Evolutionary conservation across 805 yeast species (phyloP).

Genomic region (Metschnikowia drakensbergensis): DNA sequence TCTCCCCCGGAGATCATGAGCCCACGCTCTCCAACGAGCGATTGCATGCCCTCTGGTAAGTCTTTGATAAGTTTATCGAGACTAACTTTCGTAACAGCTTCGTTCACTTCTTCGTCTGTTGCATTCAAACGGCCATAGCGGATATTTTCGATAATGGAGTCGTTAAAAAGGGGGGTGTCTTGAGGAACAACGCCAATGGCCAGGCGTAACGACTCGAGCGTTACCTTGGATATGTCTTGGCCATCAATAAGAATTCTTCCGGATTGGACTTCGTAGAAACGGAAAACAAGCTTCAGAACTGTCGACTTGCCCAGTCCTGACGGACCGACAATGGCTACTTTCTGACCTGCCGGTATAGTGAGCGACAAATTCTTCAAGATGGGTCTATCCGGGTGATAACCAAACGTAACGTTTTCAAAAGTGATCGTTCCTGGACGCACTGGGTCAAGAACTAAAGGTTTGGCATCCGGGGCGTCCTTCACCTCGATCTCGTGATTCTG

Average conservation of each 20-base stretch:
- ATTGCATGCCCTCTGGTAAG: conserved; percentile 78
- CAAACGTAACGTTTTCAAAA: conserved; percentile 90
- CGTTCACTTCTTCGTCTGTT: conserved; percentile 62
- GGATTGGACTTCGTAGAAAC: conserved; percentile 79
- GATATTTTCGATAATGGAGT: conserved; percentile 80
- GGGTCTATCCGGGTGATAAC: conserved; percentile 85
- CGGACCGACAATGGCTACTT: conserved; percentile 94
- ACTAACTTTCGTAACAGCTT: conserved; percentile 67
- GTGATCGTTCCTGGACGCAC: conserved; percentile 66
- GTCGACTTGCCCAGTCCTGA: conserved; percentile 96
- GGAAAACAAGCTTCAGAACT: conserved; percentile 71
- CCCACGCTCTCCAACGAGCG: conserved; percentile 96
- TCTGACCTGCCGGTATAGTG: conserved; percentile 83
- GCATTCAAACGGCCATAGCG: conserved; percentile 80
- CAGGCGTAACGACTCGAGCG: conserved; percentile 67
- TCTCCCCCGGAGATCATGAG: conserved; percentile 99
- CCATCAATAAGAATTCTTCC: conserved; percentile 87
- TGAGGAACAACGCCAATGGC: conserved; percentile 94
- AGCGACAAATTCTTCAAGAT: conserved; percentile 78
- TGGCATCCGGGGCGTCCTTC: conserved; percentile 58
- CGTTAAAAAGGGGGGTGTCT: conserved; percentile 94
- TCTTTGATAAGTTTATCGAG: conserved; percentile 58
- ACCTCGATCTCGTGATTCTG: conserved; percentile 72
- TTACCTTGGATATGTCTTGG: conserved; percentile 74
- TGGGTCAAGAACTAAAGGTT: conserved; percentile 47